These are phyloP conservation scores for Colletotrichum horii DNA, from an alignment of 2,329 filamentous ascomycete genomes.

Conservation along the genomic window DNA sequence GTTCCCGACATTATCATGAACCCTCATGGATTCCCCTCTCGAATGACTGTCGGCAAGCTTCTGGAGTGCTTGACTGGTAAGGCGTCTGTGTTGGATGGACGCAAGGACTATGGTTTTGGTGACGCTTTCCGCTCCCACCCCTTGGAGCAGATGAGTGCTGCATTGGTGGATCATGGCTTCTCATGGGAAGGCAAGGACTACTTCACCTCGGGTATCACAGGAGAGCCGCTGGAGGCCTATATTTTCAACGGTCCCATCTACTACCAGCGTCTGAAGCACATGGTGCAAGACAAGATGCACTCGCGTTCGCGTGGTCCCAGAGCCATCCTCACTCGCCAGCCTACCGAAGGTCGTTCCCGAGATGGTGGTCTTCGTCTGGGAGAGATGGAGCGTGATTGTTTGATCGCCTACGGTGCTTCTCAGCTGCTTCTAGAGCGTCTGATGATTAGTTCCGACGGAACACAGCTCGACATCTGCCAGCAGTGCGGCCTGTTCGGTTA, in stretches of 20 bases:
- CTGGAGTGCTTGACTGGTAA: conserved; percentile 95
- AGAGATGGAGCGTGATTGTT: conserved; percentile 98
- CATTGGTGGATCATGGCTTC: conserved; percentile 87
- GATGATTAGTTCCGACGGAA: conserved; percentile 93
- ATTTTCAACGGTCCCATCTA: conserved; percentile 99
- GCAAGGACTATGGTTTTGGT: conserved; percentile 82
- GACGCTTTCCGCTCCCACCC: conserved; percentile 84
- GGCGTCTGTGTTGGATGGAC: conserved; percentile 84
- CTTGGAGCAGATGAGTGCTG: conserved; percentile 86
- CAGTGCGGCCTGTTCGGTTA: conserved; percentile 95
- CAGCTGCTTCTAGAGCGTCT: conserved; percentile 91
- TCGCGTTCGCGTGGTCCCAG: conserved; percentile 88
- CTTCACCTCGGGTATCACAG: conserved; percentile 92
- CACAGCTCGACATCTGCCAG: conserved; percentile 93
- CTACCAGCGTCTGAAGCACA: conserved; percentile 99
- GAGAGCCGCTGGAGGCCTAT: conserved; percentile 91
- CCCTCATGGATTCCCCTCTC: conserved; percentile 98
- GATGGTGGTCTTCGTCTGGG: conserved; percentile 92
- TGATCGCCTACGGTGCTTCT: conserved; percentile 95
- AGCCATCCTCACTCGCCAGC: conserved; percentile 91
- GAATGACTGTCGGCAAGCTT: conserved; percentile 99
- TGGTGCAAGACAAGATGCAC: conserved; percentile 99
- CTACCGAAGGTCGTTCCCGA: conserved; percentile 91
- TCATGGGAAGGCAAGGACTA: conserved; percentile 98
- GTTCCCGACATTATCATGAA: conserved; percentile 99